These are phyloP conservation scores for Termitomyces sp. DNA, from an alignment of 768 basidiomycete species.

Conservation along the genomic window DNA sequence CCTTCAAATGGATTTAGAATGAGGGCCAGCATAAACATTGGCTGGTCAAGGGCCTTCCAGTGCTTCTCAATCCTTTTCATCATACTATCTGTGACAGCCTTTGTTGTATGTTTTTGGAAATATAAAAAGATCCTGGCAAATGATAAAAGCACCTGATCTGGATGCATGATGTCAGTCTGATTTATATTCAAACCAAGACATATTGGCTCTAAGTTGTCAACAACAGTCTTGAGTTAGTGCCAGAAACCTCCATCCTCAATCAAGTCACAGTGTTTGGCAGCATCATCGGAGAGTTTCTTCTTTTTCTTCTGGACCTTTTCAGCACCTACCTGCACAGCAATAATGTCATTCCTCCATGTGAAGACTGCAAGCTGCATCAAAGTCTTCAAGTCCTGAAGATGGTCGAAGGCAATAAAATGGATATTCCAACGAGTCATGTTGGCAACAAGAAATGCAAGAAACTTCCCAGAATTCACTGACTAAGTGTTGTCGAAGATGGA, in stretches of 20 bases:
- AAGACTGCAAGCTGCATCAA: constrained; percentile 18
- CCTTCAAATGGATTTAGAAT: not conserved
- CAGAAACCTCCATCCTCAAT: constrained; percentile 19
- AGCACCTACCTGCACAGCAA: constrained; percentile 23
- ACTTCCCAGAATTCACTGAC: constrained; percentile 11
- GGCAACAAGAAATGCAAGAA: constrained; percentile 21
- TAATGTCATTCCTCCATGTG: constrained; percentile 14
- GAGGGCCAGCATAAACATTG: not conserved
- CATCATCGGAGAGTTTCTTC: constrained; percentile 16
- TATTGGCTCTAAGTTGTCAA: constrained; percentile 25
- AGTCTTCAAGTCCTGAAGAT: constrained; percentile 18
- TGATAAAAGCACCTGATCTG: too few species aligned
- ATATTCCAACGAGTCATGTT: constrained; percentile 27
- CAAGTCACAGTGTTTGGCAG: constrained; percentile 16
- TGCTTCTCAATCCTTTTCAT: not conserved
- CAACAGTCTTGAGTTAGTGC: constrained; percentile 14
- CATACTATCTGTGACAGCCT: not conserved
- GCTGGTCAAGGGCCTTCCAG: too few species aligned
- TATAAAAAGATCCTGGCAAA: too few species aligned
- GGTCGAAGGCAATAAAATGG: constrained; percentile 21
- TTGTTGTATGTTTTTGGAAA: constrained; percentile 1
- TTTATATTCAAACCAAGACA: constrained; percentile 22
- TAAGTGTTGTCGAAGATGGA: constrained; percentile 21
- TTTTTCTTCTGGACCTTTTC: constrained; percentile 21
- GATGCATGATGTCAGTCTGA: too few species aligned